Evolutionary conservation across 164 flowering plant species (phyloP), one percentile per base, ranked within the genome.

Genomic region (Stephania japonica): DNA sequence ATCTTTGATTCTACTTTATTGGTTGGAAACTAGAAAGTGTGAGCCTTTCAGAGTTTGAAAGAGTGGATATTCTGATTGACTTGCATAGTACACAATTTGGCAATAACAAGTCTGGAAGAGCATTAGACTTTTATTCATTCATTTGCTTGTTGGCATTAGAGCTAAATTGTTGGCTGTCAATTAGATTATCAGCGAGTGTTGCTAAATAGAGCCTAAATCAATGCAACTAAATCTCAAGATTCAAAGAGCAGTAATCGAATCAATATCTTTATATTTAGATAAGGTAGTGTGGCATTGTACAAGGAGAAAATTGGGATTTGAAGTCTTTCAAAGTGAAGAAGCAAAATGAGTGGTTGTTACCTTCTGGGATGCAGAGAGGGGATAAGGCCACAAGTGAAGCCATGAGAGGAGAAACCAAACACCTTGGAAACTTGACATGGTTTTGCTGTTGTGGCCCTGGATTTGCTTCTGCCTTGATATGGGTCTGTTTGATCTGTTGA

Each of bases 321-420:
- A 19, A 16, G 59, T 50, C 19, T 50, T 50, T 50, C 59, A 50
- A 50, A 50, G 19, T 50, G 16, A 50, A 44, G 14, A 21, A 32
- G 49, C 24, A 68, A 18, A 69, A 42, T 19, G 71, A 49, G 72
- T 25, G 63, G 61, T 25, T 44, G n/a, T n/a, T 68, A 86, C 89
- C 86, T 75, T 86, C 84, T 6, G 84, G 76, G 25, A 64, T 27
- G 81, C 69, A 78, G 69, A 87, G 68, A 19, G 88, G 90, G 79
- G 90, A 85, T 72, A 85, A 77, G 81, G 82, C 76, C 24, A 87
- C 73, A 38, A 83, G n/a, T 6, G 87, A 87, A 75, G 88, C 86
- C 76, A 85, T 72, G 56, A 87, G 72, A 65, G 87, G 83, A 11
- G 88, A 82, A 78, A 75, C 81, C 77, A 87, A 75, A 56, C 71